Base-by-base conservation (phyloP, 257 asterid species). In the Verbena officinalis region DNA sequence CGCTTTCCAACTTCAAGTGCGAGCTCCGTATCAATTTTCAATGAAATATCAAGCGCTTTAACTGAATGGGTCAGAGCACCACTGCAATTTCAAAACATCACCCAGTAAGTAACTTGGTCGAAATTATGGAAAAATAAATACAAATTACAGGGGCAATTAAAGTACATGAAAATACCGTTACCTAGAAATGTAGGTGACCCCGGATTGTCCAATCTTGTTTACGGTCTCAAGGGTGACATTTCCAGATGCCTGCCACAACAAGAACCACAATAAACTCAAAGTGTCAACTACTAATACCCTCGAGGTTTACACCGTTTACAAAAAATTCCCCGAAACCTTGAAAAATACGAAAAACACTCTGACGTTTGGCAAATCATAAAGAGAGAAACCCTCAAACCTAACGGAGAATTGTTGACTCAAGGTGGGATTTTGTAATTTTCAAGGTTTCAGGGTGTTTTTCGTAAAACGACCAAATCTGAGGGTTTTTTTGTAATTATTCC, bases 1-100 rank as follows among this genome's bases (percentile, higher is more conserved):
- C 96, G 95, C 72, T 85, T 83, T 49, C 99, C 96, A 46, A 93
- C 95, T 80, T 79, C 81, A 50, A 90, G 96, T 14, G 99, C 97
- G n/a, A 93, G 97, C 81, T 84, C 89, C n/a, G 96, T 90, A 22
- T 93, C 97, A 36, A 93, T 93, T 61, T 93, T 93, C 84, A 93
- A 55, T 45, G 99, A 90, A 39, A 90, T 93, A 70, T 93, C 99
- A 4, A 93, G 96, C 31, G 99, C 99, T 84, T 88, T 93, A 16
- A 93, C 97, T 2, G 99, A 93, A 75, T 93, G 97, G 1, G 99
- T 90, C 61, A 93, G 73, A 9, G 96, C 94, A 45, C 99, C 99
- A 33, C 96, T 93, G 95, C 88, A 78, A 55, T 55, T 42, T 39
- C 5, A 57, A 60, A 21, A 17, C 17, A 50, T 42, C 15, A 27